Evolutionary conservation across 495 filamentous ascomycete species (phyloP), one percentile per base, ranked within the genome.

Genomic region (Penicillium atrosanguineum): DNA sequence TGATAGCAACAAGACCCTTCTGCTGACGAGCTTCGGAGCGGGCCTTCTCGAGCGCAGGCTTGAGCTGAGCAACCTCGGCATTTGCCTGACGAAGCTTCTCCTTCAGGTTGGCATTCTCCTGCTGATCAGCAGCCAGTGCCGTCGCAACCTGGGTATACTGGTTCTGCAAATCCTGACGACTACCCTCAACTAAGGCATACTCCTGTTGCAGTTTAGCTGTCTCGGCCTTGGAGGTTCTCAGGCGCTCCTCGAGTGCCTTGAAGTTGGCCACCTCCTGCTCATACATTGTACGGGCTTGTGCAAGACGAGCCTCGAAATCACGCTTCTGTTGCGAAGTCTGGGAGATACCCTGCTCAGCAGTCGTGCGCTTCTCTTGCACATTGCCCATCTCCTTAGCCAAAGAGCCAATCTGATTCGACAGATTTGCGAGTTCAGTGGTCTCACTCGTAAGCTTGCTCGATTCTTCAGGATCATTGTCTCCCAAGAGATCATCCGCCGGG

Each of bases 1-100:
- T 95, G 71, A 98, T 97, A 5, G 95, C 90, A 41, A 95, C 94
- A 40, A 96, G 71, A 9, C 94, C 94, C 70, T 95, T 96, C 71
- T 97, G 91, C 65, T 96, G 94, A 19, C 94, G 84, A 37, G 91
- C 89, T 57, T 94, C 89, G 11, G 84, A 87, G 64, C 89, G 87
- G 48, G 95, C 77, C 73, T 96, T 96, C 59, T 98, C 94, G 45
- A 97, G 78, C 46, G 91, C 84, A 7, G 90, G 91, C 68, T 89
- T 91, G 28, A 97, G 74, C 70, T 88, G 85, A 29, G 81, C 76
- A 57, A 95, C 87, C 61, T 93, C 89, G 9, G 80, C 79, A 67
- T 96, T 97, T 15, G 90, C 77, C 25, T 83, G 74, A 21, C 88
- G 84, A 57, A 97, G 96, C 47, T 85, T 84, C 67, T 97, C 91